These are phyloP conservation scores for Flueggea neowawraea DNA, from an alignment of 441 rosid species.

Conservation along the genomic window DNA sequence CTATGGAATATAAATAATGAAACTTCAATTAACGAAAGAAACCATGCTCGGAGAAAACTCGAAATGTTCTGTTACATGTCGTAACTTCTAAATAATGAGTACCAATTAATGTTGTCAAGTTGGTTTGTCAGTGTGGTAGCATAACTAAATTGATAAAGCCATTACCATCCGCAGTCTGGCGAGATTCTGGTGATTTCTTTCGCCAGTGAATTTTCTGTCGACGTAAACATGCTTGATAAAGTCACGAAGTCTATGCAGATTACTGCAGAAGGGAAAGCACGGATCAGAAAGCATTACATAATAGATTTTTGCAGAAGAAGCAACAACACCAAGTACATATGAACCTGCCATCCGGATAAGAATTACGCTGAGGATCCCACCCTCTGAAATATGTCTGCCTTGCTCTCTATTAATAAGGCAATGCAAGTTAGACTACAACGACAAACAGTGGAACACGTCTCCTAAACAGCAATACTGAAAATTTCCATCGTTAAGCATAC, in stretches of 20 bases:
- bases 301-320: background rate
- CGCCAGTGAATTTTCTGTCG: conserved; percentile 58
- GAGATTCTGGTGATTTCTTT: conserved; percentile 35
- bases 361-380: conserved; percentile 65
- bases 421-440: conserved; percentile 4
- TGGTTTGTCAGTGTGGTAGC: background rate
- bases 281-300: conserved; percentile 20
- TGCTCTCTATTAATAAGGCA: conserved; percentile 47
- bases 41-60: too few relatives aligned
- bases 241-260: conserved; percentile 68
- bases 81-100: background rate
- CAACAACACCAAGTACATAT: background rate
- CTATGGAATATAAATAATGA: conserved; percentile 31
- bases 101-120: background rate
- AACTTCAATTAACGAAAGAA: conserved; percentile 5
- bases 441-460: background rate
- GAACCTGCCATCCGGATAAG: conserved; percentile 85
- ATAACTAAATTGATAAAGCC: too few relatives aligned
- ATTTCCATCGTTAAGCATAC: conserved; percentile 19
- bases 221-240: conserved; percentile 87
- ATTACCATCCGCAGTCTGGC: conserved; percentile 53
- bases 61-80: too few relatives aligned
- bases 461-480: background rate
- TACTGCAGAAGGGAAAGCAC: conserved; percentile 36
- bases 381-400: conserved; percentile 64